phyloP scores from a whole-genome alignment of 768 basidiomycete species.

The Sutorius australiensis region DNA sequence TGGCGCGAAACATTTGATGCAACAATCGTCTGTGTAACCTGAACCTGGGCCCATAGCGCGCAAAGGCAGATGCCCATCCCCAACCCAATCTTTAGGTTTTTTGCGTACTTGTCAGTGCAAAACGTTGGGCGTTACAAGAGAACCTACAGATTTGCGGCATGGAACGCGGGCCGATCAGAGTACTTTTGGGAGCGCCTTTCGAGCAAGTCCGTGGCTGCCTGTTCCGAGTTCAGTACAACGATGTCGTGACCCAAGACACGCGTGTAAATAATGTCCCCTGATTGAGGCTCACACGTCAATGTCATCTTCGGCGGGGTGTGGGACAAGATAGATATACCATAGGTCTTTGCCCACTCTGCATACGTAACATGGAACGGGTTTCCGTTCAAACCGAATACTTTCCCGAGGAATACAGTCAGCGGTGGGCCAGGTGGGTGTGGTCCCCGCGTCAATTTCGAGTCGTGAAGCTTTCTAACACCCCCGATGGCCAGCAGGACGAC shows the following conservation, averaged over 20 bases:
- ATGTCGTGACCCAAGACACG: conserved; percentile 42
- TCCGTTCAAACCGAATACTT: conserved; percentile 8
- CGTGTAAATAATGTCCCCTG: conserved; percentile 7
- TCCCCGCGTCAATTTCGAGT: background rate
- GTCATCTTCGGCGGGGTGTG: background rate
- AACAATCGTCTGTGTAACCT: conserved; percentile 21
- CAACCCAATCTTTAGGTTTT: conserved; percentile 16
- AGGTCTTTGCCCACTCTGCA: conserved; percentile 17
- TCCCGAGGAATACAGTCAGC: conserved; percentile 14
- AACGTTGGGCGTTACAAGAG: background rate
- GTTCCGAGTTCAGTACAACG: conserved; percentile 47
- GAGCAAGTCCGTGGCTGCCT: conserved; percentile 45
- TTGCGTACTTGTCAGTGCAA: background rate
- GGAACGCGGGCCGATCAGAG: conserved; percentile 27
- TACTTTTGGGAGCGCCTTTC: conserved; percentile 52
- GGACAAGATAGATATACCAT: conserved; percentile 9
- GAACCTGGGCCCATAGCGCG: conserved; percentile 22
- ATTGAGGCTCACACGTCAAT: background rate
- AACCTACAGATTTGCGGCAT: conserved; percentile 7
- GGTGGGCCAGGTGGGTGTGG: conserved; percentile 19
- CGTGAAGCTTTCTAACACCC: background rate
- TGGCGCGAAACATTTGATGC: conserved; percentile 15
- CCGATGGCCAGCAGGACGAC: background rate
- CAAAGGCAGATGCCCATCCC: conserved; percentile 10
- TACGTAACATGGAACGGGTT: conserved; percentile 13